Base-by-base conservation (phyloP, 495 filamentous ascomycete species). In the Alectoria sarmentosa region DNA sequence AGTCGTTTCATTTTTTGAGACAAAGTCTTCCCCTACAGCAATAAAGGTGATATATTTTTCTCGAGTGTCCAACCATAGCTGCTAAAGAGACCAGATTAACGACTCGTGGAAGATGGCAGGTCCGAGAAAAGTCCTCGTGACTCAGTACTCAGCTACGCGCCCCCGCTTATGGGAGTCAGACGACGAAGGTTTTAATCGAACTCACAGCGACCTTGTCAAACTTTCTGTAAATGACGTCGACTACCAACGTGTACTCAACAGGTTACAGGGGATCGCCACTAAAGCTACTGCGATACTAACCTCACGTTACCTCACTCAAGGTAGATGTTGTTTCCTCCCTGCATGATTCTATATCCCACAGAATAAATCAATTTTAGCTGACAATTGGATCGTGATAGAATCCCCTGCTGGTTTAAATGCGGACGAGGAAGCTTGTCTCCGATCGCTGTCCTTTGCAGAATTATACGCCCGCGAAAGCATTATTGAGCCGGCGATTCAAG, bases 191-290 rank as follows among this genome's bases (percentile, higher is more conserved):
- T 23, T 41, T 14, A 8, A 59, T 28, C 57, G 57, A 59, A 59
- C 21, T 28, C 57, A 59, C 28, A 59, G 38, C 36, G 57, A 59
- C 6, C 38, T 59, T 14, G 57, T 59, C 34, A 41, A 59, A 34
- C 41, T 38, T 19, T 23, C 4, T 11, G 9, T 5, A 11, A 7
- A 41, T 21, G 26, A 41, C 17, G 57, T 38, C 3, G 34, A 59
- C 7, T 59, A 59, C 38, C 36, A 59, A 26, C 57, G 38, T 23
- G 57, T 59, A 59, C 57, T 41, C 3, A 7, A 1, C 36, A 23
- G 36, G 2, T 26, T 59, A 41, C 36, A 36, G 2, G 11, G 4
- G 9, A 30, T 52, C 7, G 13, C 26, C 3, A 4, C 23, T 10
- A 28, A 30, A 52, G 48, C 23, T 13, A 26, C 23, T 28, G 23